Base-by-base conservation (phyloP, 257 asterid species). In the Verbascum thapsus region DNA sequence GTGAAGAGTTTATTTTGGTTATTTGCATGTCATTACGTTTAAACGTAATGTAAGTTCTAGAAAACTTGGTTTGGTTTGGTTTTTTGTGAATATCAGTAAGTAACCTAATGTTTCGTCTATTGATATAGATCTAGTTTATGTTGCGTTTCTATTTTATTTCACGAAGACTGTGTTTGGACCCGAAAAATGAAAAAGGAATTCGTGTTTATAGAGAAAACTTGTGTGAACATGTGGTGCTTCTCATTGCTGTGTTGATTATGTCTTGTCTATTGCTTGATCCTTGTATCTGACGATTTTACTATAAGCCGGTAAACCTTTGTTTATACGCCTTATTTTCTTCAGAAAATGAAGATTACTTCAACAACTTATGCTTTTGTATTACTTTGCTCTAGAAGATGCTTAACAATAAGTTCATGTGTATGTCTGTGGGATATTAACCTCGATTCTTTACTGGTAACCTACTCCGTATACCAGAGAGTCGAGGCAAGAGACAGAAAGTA, bases 161-260 rank as follows among this genome's bases (percentile, higher is more conserved):
- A 10, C 34, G 8, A 35, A 38, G 7, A 7, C 58, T 41, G 19
- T 53, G 59, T 40, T 51, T n/a, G n/a, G n/a, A n/a, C n/a, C n/a
- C n/a, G n/a, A n/a, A n/a, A n/a, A n/a, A n/a, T n/a, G n/a, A n/a
- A n/a, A n/a, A n/a, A n/a, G n/a, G n/a, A n/a, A n/a, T n/a, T n/a
- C n/a, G 64, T 34, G 15, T 32, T 39, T n/a, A 5, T 10, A 15
- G 40, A 11, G 35, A 47, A 34, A 19, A 58, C 17, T 57, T 16
- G 49, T 35, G 19, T 53, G 63, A 66, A 12, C 13, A 37, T n/a
- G 55, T 43, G 50, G 50, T n/a, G 50, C 50, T 2, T 43, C n/a
- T n/a, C n/a, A n/a, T n/a, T n/a, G 20, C 38, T 50, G 15, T 63
- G 39, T 10, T n/a, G 42, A 23, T 20, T 41, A 30, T 54, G 50